phyloP scores from a whole-genome alignment of 306 rosid genomes.

The Vigna angularis region DNA sequence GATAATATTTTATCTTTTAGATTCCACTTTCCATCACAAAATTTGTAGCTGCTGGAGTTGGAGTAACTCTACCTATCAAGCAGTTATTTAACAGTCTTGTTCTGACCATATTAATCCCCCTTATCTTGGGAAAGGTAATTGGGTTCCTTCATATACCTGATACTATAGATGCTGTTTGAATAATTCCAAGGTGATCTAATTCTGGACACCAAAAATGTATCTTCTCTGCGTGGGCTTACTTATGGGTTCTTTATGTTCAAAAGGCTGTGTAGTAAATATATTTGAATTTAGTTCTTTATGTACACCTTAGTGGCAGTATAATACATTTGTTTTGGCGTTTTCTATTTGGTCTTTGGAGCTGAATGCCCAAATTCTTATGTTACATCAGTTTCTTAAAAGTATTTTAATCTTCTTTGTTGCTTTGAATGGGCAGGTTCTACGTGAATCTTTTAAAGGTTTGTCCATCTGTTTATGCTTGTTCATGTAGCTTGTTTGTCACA shows the following conservation, averaged over 20 bases:
- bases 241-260: conserved; percentile 14
- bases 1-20: conserved; percentile 58
- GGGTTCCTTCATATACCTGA: conserved; percentile 10
- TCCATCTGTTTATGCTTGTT: conserved; percentile 47
- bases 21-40: conserved; percentile 85
- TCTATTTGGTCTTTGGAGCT: conserved; percentile 38
- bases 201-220: conserved; percentile 1
- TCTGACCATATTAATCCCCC: conserved; percentile 73
- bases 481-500: conserved; percentile 32
- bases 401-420: conserved; percentile 43
- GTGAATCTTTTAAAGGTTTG: conserved; percentile 85
- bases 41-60: conserved; percentile 87
- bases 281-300: background rate
- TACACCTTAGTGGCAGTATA: conserved; percentile 11
- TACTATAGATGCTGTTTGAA: conserved; percentile 17
- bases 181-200: conserved; percentile 29
- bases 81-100: conserved; percentile 83
- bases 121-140: conserved; percentile 88
- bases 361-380: conserved; percentile 27
- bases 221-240: conserved; percentile 18
- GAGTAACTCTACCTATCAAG: conserved; percentile 79
- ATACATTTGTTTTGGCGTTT: conserved; percentile 23
- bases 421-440: conserved; percentile 71
- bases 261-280: background rate
- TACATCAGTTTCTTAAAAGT: conserved; percentile 26